Evolutionary conservation across 2,329 filamentous ascomycete species (phyloP), one percentile per base, ranked within the genome.

Genomic region (Botrytis pseudocinerea): DNA sequence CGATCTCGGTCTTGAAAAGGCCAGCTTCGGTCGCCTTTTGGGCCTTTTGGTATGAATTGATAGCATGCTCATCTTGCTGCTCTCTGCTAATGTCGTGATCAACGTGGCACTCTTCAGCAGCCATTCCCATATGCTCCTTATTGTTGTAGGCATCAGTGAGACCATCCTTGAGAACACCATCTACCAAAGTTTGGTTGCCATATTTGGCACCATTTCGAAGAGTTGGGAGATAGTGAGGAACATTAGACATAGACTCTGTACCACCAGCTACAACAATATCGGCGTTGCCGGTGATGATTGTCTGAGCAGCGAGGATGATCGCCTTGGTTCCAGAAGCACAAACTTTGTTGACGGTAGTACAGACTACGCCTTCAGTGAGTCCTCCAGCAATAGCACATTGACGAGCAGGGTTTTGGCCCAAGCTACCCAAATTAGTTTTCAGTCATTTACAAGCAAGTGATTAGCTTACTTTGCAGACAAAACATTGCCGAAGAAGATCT

Each of bases 401-500:
- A 80, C 96, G 92, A 78, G 96, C 95, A 77, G 97, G 96, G 82
- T 97, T 97, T 85, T 99, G 96, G 77, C 96, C 96, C 79, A 98
- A 89, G 83, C 95, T 97, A 78, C 65, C 46, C 2, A 14, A 51
- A 64, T 79, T 46, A 78, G 75, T 63, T 35, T 9, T 44, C n/a
- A n/a, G 32, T 65, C 44, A 22, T 69, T 22, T 28, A 60, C 18
- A 44, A 25, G 60, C 2, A 32, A 70, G 76, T 54, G 57, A 25
- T 54, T 81, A 87, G 38, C 78, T 79, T 88, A 97, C 95, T 95
- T 95, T 83, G 95, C 96, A 74, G 95, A 97, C 80, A 99, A 89
- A 78, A 99, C 96, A 87, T 99, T 99, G 83, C 96, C 96, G 82
- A 98, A 97, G 87, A 96, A 97, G 82, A 99, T 94, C 83, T 99